phyloP scores from a whole-genome alignment of 495 filamentous ascomycete species.

The Penicillium angulare region DNA sequence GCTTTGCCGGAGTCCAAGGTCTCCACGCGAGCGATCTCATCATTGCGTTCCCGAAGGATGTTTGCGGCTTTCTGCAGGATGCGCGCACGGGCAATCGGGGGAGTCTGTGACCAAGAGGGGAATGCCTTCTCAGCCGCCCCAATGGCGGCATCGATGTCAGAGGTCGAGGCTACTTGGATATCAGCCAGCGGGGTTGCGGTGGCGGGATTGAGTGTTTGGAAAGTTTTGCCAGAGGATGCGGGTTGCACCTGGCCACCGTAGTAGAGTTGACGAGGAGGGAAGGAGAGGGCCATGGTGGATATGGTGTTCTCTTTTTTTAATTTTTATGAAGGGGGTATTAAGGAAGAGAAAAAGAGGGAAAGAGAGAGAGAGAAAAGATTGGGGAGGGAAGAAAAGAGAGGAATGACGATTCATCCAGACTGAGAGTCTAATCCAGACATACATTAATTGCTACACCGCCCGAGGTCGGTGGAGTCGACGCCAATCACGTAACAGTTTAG shows the following conservation, averaged over 20 bases:
- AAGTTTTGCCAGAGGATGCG: conserved; percentile 58
- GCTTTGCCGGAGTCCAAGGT: conserved; percentile 75
- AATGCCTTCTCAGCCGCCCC: conserved; percentile 61
- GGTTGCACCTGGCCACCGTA: conserved; percentile 62
- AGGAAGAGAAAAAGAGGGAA: neutral
- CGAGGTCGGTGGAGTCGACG: too few species aligned
- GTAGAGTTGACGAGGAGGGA: conserved; percentile 59
- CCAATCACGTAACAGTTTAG: too few species aligned
- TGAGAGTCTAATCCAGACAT: too few species aligned
- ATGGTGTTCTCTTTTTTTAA: neutral
- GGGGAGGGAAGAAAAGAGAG: too few species aligned
- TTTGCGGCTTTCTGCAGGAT: conserved; percentile 68
- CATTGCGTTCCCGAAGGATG: conserved; percentile 64
- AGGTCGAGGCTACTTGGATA: conserved; percentile 59
- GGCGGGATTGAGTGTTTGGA: conserved; percentile 67
- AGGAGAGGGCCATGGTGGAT: conserved; percentile 37
- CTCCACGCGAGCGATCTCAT: conserved; percentile 67
- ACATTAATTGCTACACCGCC: too few species aligned
- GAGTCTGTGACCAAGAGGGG: conserved; percentile 62
- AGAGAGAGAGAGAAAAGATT: too few species aligned
- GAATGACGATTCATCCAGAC: too few species aligned
- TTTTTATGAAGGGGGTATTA: neutral
- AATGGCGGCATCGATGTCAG: conserved; percentile 67
- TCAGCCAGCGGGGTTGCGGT: conserved; percentile 61
- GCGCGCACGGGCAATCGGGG: conserved; percentile 62